Evolutionary conservation across 208 protist species (phyloP), one percentile per base, ranked within the genome.

Genomic region (Trichomonas tenax): DNA sequence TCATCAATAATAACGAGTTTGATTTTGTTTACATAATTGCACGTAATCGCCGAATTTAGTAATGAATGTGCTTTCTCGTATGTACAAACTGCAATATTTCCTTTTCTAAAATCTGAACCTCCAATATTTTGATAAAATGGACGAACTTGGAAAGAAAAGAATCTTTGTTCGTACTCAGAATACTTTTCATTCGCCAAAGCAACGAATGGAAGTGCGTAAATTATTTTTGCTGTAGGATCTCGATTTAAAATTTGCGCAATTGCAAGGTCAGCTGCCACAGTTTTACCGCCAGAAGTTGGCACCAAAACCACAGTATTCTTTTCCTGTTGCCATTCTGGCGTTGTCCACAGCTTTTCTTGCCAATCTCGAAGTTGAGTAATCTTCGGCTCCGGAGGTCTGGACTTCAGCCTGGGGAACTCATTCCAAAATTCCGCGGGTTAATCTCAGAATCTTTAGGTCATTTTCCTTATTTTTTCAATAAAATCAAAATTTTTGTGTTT

Each of bases 61-160:
- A 93, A n/a, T 9, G 44, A 93, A 51, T 93, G 86, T 38, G 86
- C 86, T 93, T 93, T 93, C 44, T 93, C 86, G 46, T 36, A 93
- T n/a, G 86, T 93, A 38, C 86, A 93, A 38, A 93, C 44, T 9
- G 86, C 86, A 38, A 93, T 93, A 44, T 51, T 41, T 23, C 86
- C 86, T 40, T 41, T 23, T 26, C 44, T 8, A 38, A 93, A 93
- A 93, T 93, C 86, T 21, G 23, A 44, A 8, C 86, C 86, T 38
- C 86, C 86, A 36, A 93, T 38, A 38, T 93, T 93, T 44, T 48
- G 41, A 51, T 93, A 93, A 51, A 93, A 93, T 51, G 86, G 26
- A 38, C 86, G 86, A 8, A 93, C 86, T 48, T 23, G 45, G n/a
- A 38, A 93, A 21, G 8, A 11, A 36, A 93, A 93, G 46, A 93